Evolutionary conservation across 352 stramenopile species (phyloP).

Genomic region (Phytophthora rubi): DNA sequence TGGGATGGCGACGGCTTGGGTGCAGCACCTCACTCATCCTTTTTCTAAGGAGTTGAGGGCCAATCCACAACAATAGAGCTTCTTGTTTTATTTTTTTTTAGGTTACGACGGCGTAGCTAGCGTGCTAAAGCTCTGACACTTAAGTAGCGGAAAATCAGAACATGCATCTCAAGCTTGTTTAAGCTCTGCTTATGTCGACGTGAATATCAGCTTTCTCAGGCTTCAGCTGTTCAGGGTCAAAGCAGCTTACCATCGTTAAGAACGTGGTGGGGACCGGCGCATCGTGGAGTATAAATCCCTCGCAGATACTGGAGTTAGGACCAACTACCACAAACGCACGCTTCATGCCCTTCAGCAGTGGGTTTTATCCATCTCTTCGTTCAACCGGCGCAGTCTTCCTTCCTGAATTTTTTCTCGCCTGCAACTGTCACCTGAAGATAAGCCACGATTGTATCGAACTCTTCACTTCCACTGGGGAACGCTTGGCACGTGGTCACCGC

Average conservation of each 20-base stretch:
- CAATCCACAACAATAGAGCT: no score
- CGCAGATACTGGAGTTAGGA: slow-evolving; percentile 18
- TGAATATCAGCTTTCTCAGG: not conserved
- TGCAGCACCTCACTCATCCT: no score
- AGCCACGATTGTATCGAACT: slow-evolving; percentile 17
- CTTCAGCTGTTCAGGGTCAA: slow-evolving; percentile 14
- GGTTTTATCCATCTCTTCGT: slow-evolving; percentile 30
- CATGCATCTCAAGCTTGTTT: no score
- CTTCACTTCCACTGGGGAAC: slow-evolving; percentile 10
- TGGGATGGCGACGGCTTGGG: no score
- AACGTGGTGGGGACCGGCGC: slow-evolving; percentile 12
- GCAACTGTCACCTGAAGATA: slow-evolving; percentile 19
- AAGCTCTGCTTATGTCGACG: no score
- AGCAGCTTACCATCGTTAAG: slow-evolving; percentile 21
- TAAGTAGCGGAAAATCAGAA: no score
- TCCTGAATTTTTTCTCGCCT: slow-evolving; percentile 22
- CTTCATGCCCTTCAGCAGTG: slow-evolving; percentile 6
- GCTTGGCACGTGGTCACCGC: slow-evolving; percentile 25
- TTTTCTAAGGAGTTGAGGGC: no score
- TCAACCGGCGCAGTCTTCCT: slow-evolving; percentile 8
- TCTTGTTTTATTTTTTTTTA: no score
- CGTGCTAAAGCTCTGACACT: no score
- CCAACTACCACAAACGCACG: slow-evolving; percentile 19
- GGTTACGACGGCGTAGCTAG: no score
- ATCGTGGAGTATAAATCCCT: slow-evolving; percentile 24